phyloP scores from a whole-genome alignment of 2,329 filamentous ascomycete genomes.

The Colletotrichum chrysophilum region DNA sequence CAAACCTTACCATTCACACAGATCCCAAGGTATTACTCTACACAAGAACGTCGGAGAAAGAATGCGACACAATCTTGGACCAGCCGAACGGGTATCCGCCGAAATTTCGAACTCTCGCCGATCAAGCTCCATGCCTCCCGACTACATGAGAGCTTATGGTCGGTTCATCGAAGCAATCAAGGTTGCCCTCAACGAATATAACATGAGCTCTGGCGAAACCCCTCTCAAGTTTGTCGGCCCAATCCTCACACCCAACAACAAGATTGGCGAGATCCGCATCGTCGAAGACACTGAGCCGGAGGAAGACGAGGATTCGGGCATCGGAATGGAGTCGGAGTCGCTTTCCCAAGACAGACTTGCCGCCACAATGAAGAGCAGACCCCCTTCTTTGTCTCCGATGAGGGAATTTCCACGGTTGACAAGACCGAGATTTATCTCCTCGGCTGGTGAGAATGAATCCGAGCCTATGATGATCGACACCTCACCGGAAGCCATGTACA shows the following conservation, averaged over 20 bases:
- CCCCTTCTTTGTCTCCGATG: not conserved
- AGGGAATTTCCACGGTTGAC: not conserved
- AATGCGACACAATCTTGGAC: not conserved
- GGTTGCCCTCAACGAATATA: not conserved
- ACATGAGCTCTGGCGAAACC: not conserved
- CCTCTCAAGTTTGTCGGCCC: not conserved
- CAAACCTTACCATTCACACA: not conserved
- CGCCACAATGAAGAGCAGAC: fast-evolving
- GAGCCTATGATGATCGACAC: not conserved
- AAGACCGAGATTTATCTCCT: not conserved
- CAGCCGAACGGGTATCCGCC: not conserved
- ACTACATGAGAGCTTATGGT: not conserved
- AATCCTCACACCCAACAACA: not conserved
- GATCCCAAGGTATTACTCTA: not conserved
- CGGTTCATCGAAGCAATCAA: not conserved
- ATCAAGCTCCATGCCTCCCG: not conserved
- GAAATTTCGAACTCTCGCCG: not conserved
- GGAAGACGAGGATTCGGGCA: not conserved
- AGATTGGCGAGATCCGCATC: not conserved
- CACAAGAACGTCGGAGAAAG: not conserved
- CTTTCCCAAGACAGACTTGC: not conserved
- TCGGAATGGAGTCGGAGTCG: not conserved
- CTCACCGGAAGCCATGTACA: not conserved
- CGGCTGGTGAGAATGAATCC: not conserved
- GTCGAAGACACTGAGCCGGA: not conserved